Percentiles rank a stretch among this genome's conserved stretches.
Conservation (phyloP, 305 asterid species). For the Fraxinus dipetala region DNA sequence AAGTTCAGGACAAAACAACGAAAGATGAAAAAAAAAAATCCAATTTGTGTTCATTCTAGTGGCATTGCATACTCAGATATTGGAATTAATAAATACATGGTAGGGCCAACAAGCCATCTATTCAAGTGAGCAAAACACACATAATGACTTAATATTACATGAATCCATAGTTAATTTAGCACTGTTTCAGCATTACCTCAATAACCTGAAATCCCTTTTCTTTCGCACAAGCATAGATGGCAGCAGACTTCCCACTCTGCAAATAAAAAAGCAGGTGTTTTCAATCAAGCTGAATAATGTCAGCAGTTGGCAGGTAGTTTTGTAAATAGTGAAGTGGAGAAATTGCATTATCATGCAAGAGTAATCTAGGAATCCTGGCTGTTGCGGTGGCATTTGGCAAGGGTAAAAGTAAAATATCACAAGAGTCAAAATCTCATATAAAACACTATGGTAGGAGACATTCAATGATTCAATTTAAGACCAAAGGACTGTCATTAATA, state of each 20-base stretch:
- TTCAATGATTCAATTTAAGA: background rate
- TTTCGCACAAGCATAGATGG: slow-evolving; percentile 93
- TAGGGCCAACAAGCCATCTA: background rate
- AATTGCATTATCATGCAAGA: background rate
- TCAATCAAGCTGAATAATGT: slow-evolving; percentile 20
- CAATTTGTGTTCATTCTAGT: background rate
- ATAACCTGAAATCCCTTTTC: slow-evolving; percentile 95
- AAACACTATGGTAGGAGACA: background rate
- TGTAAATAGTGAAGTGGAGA: background rate
- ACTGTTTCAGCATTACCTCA: slow-evolving; percentile 61
- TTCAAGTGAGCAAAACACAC: slow-evolving; percentile 9
- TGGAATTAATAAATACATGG: background rate
- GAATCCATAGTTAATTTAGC: slow-evolving; percentile 1
- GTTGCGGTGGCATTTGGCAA: background rate
- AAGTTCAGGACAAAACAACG: background rate
- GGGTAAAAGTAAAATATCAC: background rate
- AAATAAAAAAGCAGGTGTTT: slow-evolving; percentile 26
- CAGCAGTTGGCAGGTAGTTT: background rate
- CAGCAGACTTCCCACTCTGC: slow-evolving; percentile 98
- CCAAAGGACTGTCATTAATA: background rate
- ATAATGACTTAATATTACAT: slow-evolving; percentile 4
- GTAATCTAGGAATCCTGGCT: background rate
- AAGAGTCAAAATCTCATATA: background rate
- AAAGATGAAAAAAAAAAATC: background rate
- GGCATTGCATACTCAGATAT: background rate